These are phyloP conservation scores for Paramyrothecium sp. DNA, from an alignment of 2,329 filamentous ascomycete species.

Conservation along the genomic window DNA sequence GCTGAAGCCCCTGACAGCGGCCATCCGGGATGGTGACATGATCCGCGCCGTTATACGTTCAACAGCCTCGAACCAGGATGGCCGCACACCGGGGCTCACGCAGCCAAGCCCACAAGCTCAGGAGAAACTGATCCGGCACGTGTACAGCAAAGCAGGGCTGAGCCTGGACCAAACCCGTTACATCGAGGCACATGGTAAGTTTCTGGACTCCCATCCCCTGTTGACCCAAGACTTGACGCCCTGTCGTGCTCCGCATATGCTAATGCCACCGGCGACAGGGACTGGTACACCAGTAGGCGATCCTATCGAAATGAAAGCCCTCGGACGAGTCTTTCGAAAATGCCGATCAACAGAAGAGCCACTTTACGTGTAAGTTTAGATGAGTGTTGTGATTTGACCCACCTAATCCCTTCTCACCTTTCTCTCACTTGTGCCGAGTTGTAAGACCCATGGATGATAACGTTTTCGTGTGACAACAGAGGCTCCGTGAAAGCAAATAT, in stretches of 20 bases:
- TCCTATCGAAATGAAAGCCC: slow-evolving; percentile 8
- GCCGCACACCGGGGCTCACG: slow-evolving; percentile 37
- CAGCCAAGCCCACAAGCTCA: slow-evolving; percentile 13
- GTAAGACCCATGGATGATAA: neutral
- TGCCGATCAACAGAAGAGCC: neutral
- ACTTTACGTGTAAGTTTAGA: slow-evolving; percentile 8
- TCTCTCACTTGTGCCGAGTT: neutral
- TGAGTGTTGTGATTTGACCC: neutral
- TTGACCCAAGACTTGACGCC: neutral
- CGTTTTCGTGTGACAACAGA: neutral
- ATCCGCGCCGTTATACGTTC: slow-evolving; percentile 34
- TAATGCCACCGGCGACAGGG: neutral
- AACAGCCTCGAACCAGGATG: slow-evolving; percentile 32
- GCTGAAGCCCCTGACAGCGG: slow-evolving; percentile 47
- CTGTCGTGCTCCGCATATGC: neutral
- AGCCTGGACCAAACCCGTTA: slow-evolving; percentile 20
- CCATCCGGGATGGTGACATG: slow-evolving; percentile 38
- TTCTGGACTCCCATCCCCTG: neutral
- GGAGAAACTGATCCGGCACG: slow-evolving; percentile 20
- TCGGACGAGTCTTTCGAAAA: slow-evolving; percentile 2
- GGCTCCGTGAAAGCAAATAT: slow-evolving; percentile 23
- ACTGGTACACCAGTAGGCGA: slow-evolving; percentile 13
- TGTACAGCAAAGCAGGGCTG: slow-evolving; percentile 25
- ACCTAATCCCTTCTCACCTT: neutral
- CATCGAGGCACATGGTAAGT: slow-evolving; percentile 27